Evolutionary conservation across 2,329 filamentous ascomycete genomes (phyloP), one percentile per base, ranked within the genome.

Genomic region (Fusarium euwallaceae): DNA sequence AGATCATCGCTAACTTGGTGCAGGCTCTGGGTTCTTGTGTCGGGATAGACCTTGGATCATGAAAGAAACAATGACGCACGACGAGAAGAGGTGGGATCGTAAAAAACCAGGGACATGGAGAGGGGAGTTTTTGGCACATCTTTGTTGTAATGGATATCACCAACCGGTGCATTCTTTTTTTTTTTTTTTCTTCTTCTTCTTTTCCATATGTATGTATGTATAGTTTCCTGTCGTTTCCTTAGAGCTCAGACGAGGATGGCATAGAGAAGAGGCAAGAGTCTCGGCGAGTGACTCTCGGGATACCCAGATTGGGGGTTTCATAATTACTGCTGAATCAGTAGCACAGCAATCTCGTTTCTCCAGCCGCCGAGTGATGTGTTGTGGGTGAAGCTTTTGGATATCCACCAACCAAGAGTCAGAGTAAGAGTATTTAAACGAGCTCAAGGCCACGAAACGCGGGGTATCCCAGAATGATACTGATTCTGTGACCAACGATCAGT

Each of bases 1-100:
- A 61, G 4, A 43, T 22, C n/a, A 22, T 63, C n/a, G 61, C 71
- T 73, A 64, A 78, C 71, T 36, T 24, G 61, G 16, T 36, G 6
- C 67, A 84, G 83, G 71, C 79, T 84, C 45, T 84, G 83, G 83
- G 83, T 84, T 59, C 73, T 84, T 66, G 82, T 84, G 51, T 84
- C 83, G 10, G 82, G 82, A 16, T 83, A 80, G 73, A 51, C n/a
- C 14, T 63, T 58, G 39, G 22, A 51, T 27, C 27, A 66, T 43
- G 53, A 63, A 56, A 51, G 34, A 36, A 61, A 34, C 27, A 61
- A 36, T 22, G 62, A 68, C 29, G 29, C 53, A 74, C 29, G 63
- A 75, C 61, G 67, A 69, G 43, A 67, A 67, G 69, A 73, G 69
- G 43, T 16, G 63, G 61, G 43, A 70, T 29, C 53, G 56, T 12